Evolutionary conservation across 768 basidiomycete species (phyloP).

Genomic region (Leccinum ochraceum): DNA sequence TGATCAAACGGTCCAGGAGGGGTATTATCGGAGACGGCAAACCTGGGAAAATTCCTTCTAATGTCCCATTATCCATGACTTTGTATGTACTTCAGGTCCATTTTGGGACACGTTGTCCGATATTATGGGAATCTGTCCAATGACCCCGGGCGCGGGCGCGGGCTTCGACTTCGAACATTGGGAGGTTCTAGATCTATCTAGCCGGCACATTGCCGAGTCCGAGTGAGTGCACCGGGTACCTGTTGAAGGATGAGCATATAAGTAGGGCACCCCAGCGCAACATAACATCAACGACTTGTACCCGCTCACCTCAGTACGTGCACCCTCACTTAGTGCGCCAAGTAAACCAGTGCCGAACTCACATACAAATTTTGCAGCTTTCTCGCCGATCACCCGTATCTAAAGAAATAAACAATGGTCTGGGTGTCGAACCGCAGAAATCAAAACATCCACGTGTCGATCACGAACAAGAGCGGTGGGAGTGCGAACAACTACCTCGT

Average conservation of each 20-base stretch:
- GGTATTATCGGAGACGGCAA: neutral
- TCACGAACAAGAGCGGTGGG: slow-evolving; percentile 12
- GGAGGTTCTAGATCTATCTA: neutral
- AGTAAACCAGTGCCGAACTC: neutral
- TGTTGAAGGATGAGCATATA: neutral
- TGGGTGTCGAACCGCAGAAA: slow-evolving; percentile 16
- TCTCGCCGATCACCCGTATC: too few species aligned
- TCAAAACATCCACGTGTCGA: neutral
- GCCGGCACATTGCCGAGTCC: neutral
- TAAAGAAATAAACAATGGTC: slow-evolving; percentile 5
- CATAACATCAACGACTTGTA: neutral
- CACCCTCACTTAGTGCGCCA: neutral
- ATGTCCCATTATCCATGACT: neutral
- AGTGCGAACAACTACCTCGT: neutral
- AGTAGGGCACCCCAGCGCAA: too few species aligned
- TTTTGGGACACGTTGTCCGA: neutral
- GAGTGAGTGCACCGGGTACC: neutral
- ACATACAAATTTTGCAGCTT: neutral
- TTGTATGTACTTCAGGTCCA: neutral
- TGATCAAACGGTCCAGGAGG: neutral
- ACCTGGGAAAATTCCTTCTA: neutral
- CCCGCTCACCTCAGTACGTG: neutral
- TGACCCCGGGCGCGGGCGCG: too few species aligned
- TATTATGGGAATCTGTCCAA: neutral
- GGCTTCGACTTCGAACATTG: too few species aligned